Base-by-base conservation (phyloP, 2,329 filamentous ascomycete species). In the Colletotrichum liaoningense region DNA sequence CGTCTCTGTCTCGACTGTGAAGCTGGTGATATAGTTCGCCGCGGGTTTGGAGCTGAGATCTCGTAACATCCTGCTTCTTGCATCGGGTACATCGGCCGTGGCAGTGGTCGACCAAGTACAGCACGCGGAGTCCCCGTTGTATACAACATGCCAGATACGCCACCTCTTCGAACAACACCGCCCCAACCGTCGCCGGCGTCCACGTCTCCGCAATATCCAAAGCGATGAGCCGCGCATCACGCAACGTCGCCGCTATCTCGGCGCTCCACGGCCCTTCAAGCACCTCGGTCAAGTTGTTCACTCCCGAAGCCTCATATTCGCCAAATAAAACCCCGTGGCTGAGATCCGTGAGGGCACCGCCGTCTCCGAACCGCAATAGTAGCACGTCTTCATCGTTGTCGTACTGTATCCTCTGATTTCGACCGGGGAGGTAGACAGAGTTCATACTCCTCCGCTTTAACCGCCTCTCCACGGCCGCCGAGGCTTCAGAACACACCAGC, bases 91-190 rank as follows among this genome's bases (percentile, higher is more conserved):
- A 80, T 1, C 79, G 75, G 28, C 79, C 79, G 1, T 75, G 64
- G 38, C 78, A 78, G 22, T 78, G 68, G 60, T 81, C 80, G 35
- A 82, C 79, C 7, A 82, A 71, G 35, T 81, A 82, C 58, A 82
- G 56, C 71, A 81, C 78, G 49, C 80, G 78, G 16, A 81, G 67
- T 0, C 72, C 75, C 22, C 76, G 75, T 22, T 81, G 78, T 24
- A 82, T 65, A 58, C 77, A 79, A 12, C 76, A 80, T 5, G 79
- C 79, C 22, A 82, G 68, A 54, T 78, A 80, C 2, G 77, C 74
- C 26, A 77, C 75, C 69, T 82, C 80, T 12, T 81, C 79, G 9
- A 75, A 70, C 11, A 75, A 28, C 55, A 77, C 42, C 65, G 75
- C 52, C 19, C 75, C 73, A 22, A 52, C 60, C 2, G 69, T 65